Evolutionary conservation across 371 early-diverging fungal species (phyloP).

Genomic region (Syncephalastrum monosporum): DNA sequence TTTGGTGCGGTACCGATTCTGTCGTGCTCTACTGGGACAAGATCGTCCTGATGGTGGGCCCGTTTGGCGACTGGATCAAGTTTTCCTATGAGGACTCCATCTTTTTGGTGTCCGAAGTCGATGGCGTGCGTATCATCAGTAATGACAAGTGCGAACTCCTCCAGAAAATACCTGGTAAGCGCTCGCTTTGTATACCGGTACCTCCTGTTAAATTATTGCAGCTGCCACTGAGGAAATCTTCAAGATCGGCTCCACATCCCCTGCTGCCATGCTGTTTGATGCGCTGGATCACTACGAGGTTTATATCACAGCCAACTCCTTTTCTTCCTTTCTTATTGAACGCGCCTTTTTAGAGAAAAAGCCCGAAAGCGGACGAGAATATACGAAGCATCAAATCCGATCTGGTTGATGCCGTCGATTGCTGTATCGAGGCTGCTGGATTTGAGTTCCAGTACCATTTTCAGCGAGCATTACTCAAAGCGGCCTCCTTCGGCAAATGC

Average conservation of each 20-base stretch:
- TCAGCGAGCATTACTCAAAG: conserved; percentile 82
- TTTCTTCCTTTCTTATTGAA: not conserved
- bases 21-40: conserved; percentile 85
- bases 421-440: conserved; percentile 94
- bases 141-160: conserved; percentile 81
- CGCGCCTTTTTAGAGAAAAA: conserved; percentile 55
- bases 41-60: conserved; percentile 87
- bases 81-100: conserved; percentile 80
- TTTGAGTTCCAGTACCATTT: conserved; percentile 74
- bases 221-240: conserved; percentile 83
- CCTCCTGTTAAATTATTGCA: conserved; percentile 11
- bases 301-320: not conserved
- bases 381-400: conserved; percentile 83
- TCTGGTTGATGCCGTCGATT: conserved; percentile 84
- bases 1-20: conserved; percentile 97
- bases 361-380: conserved; percentile 93
- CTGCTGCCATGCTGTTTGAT: conserved; percentile 93
- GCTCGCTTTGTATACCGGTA: not conserved
- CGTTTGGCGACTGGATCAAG: conserved; percentile 89
- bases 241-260: conserved; percentile 91
- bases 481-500: conserved; percentile 94
- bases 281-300: conserved; percentile 90
- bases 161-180: conserved; percentile 81
- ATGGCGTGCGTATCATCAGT: conserved; percentile 90
- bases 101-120: conserved; percentile 84